Evolutionary conservation across 2,329 filamentous ascomycete species (phyloP), one percentile per base, ranked within the genome.

Genomic region (Talaromyces piceae): DNA sequence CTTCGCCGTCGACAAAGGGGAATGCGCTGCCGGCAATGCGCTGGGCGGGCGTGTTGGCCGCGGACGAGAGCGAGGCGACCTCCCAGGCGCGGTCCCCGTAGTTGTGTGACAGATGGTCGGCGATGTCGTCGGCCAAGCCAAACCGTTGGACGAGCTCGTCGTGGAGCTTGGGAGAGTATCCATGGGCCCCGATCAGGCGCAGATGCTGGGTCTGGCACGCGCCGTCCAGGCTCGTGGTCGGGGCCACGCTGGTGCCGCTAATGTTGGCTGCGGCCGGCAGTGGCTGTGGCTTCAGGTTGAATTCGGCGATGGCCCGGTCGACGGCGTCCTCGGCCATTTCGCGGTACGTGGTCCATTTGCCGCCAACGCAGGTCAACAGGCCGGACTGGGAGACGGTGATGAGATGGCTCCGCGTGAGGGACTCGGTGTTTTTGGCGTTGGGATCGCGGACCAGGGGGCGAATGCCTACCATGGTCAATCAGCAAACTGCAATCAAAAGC

Each of bases 111-210:
- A 96, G 78, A 69, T 96, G 90, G 72, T 89, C 87, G 43, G 91
- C 91, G 16, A 95, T 87, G 61, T 95, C 89, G 18, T 88, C 95
- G 70, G 95, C 90, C 51, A 96, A 73, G 57, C 89, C 88, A 65
- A 88, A 95, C 72, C 95, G 88, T 69, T 95, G 90, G 64, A 95
- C 93, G 28, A 96, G 76, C 70, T 91, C 90, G 76, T 95, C 95
- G 74, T 95, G 95, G 23, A 96, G 81, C 2, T 90, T 88, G 70
- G 90, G 89, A 68, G 85, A 89, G 75, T 85, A 94, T 49, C 89
- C 88, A 66, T 95, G 89, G 12, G 88, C 87, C 59, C 88, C 88
- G 52, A 93, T 77, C 28, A 94, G 76, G 50, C 87, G 83, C 49
- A 93, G 84, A 60, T 84, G 81, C 67, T 93, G 88, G 2, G 88